A percentile compares a stretch with the other conserved stretches of the same genome.
phyloP scores from a whole-genome alignment of 2,329 filamentous ascomycete species.

The Aspergillus ustus region DNA sequence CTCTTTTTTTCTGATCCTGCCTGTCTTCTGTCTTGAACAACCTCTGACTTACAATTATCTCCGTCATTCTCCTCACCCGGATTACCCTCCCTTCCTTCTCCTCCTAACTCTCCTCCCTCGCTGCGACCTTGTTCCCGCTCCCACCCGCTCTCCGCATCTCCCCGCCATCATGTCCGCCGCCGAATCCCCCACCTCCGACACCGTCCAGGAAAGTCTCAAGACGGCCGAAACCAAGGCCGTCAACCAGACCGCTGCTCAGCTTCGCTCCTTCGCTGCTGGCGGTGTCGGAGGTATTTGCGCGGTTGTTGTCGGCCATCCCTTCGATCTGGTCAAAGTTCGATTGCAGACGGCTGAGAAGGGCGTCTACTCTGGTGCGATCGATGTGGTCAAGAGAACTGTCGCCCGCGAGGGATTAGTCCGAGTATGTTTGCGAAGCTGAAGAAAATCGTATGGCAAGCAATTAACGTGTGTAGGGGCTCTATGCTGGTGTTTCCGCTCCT shows the following conservation, averaged over 20 bases:
- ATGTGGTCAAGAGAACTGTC: slow-evolving; percentile 87
- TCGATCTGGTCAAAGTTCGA: slow-evolving; percentile 96
- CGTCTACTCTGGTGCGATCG: slow-evolving; percentile 85
- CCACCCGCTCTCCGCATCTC: slow-evolving; percentile 15
- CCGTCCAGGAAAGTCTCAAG: slow-evolving; percentile 37
- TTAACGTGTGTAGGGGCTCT: slow-evolving; percentile 67
- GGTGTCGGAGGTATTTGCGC: slow-evolving; percentile 94
- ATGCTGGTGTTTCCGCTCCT: slow-evolving; percentile 95
- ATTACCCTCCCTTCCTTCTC: slow-evolving; percentile 1
- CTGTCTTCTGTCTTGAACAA: slow-evolving; percentile 3
- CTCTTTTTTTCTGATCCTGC: slow-evolving; percentile 1
- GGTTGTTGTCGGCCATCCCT: slow-evolving; percentile 92
- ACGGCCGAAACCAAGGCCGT: slow-evolving; percentile 35
- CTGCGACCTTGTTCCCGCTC: slow-evolving; percentile 2
- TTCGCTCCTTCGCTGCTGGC: slow-evolving; percentile 85
- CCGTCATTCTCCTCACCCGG: no score
- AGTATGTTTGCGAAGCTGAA: slow-evolving; percentile 39
- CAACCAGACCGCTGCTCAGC: slow-evolving; percentile 60
- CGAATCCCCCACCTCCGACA: slow-evolving; percentile 34
- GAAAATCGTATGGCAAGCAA: background rate
- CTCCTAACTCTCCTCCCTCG: slow-evolving; percentile 1
- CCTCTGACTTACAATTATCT: background rate
- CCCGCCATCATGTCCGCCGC: slow-evolving; percentile 35
- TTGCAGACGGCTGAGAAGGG: slow-evolving; percentile 95
- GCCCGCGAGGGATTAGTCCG: slow-evolving; percentile 78